phyloP scores from a whole-genome alignment of 2,329 filamentous ascomycete genomes.

The Coniella lustricola region DNA sequence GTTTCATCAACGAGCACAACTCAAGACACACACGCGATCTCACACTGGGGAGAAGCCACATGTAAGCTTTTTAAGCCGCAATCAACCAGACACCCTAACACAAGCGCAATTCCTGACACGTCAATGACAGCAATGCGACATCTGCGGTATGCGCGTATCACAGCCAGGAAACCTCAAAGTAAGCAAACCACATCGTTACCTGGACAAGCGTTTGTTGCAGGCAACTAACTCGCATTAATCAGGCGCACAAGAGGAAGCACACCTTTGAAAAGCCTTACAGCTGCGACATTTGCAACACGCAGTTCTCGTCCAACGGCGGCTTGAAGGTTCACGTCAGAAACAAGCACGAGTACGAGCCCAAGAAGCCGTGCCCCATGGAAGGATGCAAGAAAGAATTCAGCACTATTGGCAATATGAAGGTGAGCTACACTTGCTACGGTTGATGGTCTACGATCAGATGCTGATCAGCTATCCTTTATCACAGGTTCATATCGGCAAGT shows the following conservation, averaged over 20 bases:
- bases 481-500: constrained; percentile 14
- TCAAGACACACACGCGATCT: constrained; percentile 80
- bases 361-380: constrained; percentile 74
- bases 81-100: neutral
- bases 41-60: constrained; percentile 91
- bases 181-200: too few relatives aligned
- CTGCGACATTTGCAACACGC: constrained; percentile 73
- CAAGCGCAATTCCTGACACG: neutral
- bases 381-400: constrained; percentile 84
- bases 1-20: constrained; percentile 88
- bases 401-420: constrained; percentile 87
- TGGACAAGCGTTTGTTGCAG: too few relatives aligned
- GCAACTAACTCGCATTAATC: constrained; percentile 2
- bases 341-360: constrained; percentile 71
- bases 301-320: constrained; percentile 80
- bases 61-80: constrained; percentile 44
- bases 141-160: constrained; percentile 74
- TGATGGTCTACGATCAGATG: too few relatives aligned
- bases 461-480: too few relatives aligned
- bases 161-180: constrained; percentile 88
- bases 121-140: constrained; percentile 20
- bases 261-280: constrained; percentile 79
- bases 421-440: too few relatives aligned
- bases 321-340: constrained; percentile 70
- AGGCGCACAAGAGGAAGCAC: constrained; percentile 84